Percentiles rank a stretch among this genome's conserved stretches.
phyloP scores from a whole-genome alignment of 1,139 yeast genomes.

The Magnusiomyces sp. region DNA sequence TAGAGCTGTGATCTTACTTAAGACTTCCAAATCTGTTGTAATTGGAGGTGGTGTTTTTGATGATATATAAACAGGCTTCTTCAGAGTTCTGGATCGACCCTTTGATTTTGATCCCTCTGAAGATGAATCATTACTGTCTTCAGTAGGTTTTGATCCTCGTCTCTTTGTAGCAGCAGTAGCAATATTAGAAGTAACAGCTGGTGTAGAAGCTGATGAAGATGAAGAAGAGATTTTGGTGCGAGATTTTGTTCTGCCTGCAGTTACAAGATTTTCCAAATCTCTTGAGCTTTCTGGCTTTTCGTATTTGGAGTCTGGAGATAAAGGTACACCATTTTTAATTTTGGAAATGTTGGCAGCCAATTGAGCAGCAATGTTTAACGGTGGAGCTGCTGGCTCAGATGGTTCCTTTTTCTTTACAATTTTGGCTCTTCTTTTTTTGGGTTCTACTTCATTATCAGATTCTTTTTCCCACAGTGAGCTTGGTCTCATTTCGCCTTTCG shows the following conservation, averaged over 20 bases:
- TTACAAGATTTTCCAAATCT: not conserved
- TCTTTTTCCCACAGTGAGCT: slow-evolving; percentile 25
- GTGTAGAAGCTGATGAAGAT: too few relatives aligned
- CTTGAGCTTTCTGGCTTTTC: not conserved
- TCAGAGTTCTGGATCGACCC: too few relatives aligned
- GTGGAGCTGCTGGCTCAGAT: too few relatives aligned
- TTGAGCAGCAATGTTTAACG: too few relatives aligned
- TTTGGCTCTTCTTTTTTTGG: not conserved
- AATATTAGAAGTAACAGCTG: too few relatives aligned
- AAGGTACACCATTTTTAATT: not conserved
- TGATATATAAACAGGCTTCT: too few relatives aligned
- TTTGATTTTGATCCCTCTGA: not conserved
- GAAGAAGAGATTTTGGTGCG: not conserved
- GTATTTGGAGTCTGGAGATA: not conserved
- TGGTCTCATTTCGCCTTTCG: slow-evolving; percentile 31
- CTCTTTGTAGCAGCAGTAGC: too few relatives aligned
- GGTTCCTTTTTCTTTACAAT: not conserved
- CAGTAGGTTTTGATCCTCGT: too few relatives aligned
- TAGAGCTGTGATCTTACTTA: too few relatives aligned
- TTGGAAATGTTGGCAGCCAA: too few relatives aligned
- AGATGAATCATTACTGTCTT: not conserved
- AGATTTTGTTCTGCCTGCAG: not conserved
- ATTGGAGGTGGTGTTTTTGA: too few relatives aligned
- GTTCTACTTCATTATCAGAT: not conserved
- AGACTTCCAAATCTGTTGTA: too few relatives aligned